phyloP scores from a whole-genome alignment of 1,139 yeast genomes.

The Protomyces inouyei region DNA sequence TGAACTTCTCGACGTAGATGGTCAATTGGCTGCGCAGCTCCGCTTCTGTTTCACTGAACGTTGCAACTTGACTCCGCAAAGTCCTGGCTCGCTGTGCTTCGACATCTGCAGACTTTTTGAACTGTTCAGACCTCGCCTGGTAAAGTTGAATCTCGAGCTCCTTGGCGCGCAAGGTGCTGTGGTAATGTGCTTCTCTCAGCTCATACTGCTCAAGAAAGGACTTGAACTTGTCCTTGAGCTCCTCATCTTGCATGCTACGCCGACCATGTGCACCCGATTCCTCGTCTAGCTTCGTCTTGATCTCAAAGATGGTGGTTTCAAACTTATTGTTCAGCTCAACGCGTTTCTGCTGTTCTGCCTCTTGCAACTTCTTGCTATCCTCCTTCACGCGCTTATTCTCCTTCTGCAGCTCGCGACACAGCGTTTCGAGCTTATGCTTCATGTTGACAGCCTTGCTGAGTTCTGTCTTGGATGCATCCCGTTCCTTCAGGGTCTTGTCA shows the following conservation, averaged over 20 bases:
- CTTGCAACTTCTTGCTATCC: constrained; percentile 28
- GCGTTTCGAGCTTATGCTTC: constrained; percentile 31
- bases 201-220: constrained; percentile 33
- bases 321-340: constrained; percentile 28
- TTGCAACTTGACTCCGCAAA: constrained; percentile 31
- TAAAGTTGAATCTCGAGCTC: constrained; percentile 33
- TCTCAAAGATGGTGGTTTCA: constrained; percentile 28
- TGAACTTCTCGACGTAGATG: constrained; percentile 34
- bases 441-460: constrained; percentile 27
- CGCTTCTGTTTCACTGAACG: constrained; percentile 32
- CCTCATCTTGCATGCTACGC: constrained; percentile 20
- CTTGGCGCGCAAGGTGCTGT: constrained; percentile 29
- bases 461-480: constrained; percentile 28
- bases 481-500: constrained; percentile 29
- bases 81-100: constrained; percentile 30
- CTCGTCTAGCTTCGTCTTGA: constrained; percentile 29
- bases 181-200: constrained; percentile 32
- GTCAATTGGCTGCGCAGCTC: constrained; percentile 32
- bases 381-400: constrained; percentile 32
- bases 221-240: constrained; percentile 32
- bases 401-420: constrained; percentile 33
- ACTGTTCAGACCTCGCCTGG: constrained; percentile 31
- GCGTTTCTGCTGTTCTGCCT: constrained; percentile 28
- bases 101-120: constrained; percentile 29
- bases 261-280: constrained; percentile 14